phyloP scores from a whole-genome alignment of 2,329 filamentous ascomycete genomes.

The Cordyceps tenuipes region DNA sequence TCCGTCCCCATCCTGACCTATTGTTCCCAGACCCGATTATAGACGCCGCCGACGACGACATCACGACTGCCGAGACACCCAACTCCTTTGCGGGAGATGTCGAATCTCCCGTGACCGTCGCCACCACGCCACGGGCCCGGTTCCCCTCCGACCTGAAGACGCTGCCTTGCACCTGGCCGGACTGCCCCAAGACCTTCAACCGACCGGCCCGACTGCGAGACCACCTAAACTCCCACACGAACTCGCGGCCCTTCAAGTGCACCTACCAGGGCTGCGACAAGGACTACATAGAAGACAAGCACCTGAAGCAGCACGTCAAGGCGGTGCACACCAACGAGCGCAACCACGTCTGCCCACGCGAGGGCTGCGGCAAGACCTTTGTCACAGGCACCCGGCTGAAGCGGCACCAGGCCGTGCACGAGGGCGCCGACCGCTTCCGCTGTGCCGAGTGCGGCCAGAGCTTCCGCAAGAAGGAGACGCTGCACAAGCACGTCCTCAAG shows the following conservation, averaged over 20 bases:
- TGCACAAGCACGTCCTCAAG: conserved; percentile 72
- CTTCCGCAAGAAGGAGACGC: conserved; percentile 81
- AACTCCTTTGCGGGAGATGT: conserved; percentile 22
- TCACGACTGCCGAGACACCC: conserved; percentile 24
- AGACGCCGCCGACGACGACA: conserved; percentile 27
- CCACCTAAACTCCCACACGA: conserved; percentile 77
- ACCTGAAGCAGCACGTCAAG: conserved; percentile 78
- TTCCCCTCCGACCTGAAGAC: conserved; percentile 69
- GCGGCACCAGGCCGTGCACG: conserved; percentile 69
- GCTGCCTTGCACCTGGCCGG: conserved; percentile 63
- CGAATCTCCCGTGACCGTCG: conserved; percentile 25
- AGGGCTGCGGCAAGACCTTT: conserved; percentile 72
- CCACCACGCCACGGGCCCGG: conserved; percentile 38
- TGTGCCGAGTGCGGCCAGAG: conserved; percentile 69
- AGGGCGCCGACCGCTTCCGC: conserved; percentile 62
- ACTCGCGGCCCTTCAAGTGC: conserved; percentile 74
- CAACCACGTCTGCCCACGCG: conserved; percentile 61
- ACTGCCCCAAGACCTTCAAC: conserved; percentile 79
- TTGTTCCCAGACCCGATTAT: conserved; percentile 17
- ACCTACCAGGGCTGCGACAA: conserved; percentile 65
- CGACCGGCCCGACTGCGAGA: conserved; percentile 71
- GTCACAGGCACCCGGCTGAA: conserved; percentile 70
- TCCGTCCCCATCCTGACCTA: background rate
- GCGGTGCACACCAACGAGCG: conserved; percentile 67
- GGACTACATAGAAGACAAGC: conserved; percentile 76